Base-by-base conservation (phyloP, 805 yeast species). In the Danielia reshetovae region DNA sequence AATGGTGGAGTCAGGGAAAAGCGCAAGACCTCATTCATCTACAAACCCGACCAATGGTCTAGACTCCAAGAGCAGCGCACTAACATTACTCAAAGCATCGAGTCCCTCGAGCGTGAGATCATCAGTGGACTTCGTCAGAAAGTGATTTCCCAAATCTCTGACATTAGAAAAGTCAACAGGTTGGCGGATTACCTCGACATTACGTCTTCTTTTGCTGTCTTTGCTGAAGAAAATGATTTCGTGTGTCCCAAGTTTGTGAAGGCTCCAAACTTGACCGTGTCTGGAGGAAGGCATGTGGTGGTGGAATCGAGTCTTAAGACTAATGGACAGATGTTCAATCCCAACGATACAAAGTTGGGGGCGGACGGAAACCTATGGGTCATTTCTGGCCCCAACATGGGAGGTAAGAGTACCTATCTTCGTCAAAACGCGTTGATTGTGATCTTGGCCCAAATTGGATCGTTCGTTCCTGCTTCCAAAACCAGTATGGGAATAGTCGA, bases 271-370 rank as follows among this genome's bases (percentile, higher is more conserved):
- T 79, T 48, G 7, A 35, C 39, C 6, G 39, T 47, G 2, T 23
- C 24, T 6, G 73, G 68, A 1, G 97, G 97, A 0, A 66, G 96
- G 19, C 97, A 93, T 56, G 52, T 85, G 10, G 88, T 87, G 11
- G 97, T 90, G 2, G 97, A 90, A 51, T 54, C 62, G 1, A 32
- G 44, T 16, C 39, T 48, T 32, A 39, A 36, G 19, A 35, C 30
- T 12, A 60, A 62, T 16, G 75, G 80, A 1, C 59, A 52, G 11
- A 62, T 66, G 36, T 82, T 81, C 40, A 66, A 53, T 51, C 70
- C 45, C 24, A 78, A 41, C 69, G 66, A 65, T 33, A 57, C 68
- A 2, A 16, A 23, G 2, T 33, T 68, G 4, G 56, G 61, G 2
- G 17, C 38, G 5, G 29, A 49, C 43, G 35, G 24, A 18, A 43